Conservation (phyloP, 2,329 filamentous ascomycete genomes). For the Paramyrothecium sp. region DNA sequence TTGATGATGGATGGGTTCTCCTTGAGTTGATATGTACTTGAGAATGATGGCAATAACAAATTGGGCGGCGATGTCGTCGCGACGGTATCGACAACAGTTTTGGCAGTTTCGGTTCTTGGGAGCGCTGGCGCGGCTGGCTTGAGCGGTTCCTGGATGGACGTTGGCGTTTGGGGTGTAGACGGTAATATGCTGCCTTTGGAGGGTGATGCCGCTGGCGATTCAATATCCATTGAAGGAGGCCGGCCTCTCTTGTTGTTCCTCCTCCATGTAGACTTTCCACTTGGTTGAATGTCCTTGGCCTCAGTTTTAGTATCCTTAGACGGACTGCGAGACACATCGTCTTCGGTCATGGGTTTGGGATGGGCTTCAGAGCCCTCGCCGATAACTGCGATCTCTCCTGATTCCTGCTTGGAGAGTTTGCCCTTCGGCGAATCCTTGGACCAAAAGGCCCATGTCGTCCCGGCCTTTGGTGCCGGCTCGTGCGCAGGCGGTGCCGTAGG, state of each 20-base stretch:
- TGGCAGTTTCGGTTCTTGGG: constrained; percentile 17
- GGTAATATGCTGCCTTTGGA: constrained; percentile 5
- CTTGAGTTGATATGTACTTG: constrained; percentile 64
- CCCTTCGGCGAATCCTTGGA: constrained; percentile 54
- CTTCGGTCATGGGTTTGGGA: constrained; percentile 44
- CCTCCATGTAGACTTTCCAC: constrained; percentile 30
- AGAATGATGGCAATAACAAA: constrained; percentile 68
- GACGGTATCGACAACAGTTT: constrained; percentile 40
- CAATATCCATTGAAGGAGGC: constrained; percentile 47
- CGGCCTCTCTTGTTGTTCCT: constrained; percentile 43
- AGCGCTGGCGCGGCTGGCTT: constrained; percentile 2
- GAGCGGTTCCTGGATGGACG: constrained; percentile 12
- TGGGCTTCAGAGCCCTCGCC: constrained; percentile 56
- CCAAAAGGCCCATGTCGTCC: constrained; percentile 82
- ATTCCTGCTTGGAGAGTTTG: constrained; percentile 33
- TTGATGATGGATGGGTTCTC: constrained; percentile 70
- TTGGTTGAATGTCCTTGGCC: constrained; percentile 24
- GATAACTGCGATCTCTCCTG: constrained; percentile 56
- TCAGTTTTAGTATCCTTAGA: constrained; percentile 30
- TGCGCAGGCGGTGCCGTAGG: constrained; percentile 24
- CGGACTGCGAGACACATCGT: constrained; percentile 36
- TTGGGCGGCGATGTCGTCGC: constrained; percentile 53
- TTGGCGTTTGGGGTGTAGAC: constrained; percentile 19
- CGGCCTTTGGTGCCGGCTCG: constrained; percentile 42
- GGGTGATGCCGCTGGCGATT: constrained; percentile 30